Base-by-base conservation (phyloP, 176 grass and related monocot genomes). In the Oryza australiensis region DNA sequence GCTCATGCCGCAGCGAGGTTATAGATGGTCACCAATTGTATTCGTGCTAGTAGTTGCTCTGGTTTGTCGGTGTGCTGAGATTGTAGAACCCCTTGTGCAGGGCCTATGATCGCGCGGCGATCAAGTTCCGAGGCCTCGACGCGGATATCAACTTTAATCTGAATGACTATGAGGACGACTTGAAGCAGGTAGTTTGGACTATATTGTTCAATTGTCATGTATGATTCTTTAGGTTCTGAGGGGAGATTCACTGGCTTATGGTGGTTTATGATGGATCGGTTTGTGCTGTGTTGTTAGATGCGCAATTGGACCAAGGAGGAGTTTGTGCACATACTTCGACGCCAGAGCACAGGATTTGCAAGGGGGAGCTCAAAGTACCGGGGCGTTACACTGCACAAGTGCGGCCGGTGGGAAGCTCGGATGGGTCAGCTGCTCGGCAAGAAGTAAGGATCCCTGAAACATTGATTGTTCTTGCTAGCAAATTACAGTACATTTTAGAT, bases 341-440 rank as follows among this genome's bases (percentile, higher is more conserved):
- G 94, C 3, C 92, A 97, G 62, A 97, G 94, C 86, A 94, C 89
- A 45, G 92, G 92, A 18, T 92, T 94, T 38, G 83, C 94, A 1
- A 90, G 92, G 27, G 92, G 94, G 15, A 94, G 89, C 77, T 97
- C 94, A 10, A 94, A 92, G 77, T 97, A 92, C 84, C 62, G 92
- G 6, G 94, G 94, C 0, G 92, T 97, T 9, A 97, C 92, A 2
- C 86, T 97, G 42, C 94, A 97, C 66, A 97, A 94, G 70, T 94
- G 94, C 0, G 92, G 92, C 51, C 77, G 90, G 11, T 97, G 94
- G 92, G 94, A 94, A 78, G 94, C 92, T 63, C 83, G 92, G 72
- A 94, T 97, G 92, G 94, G 92, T 7, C 94, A 97, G 69, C 89
- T 97, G 38, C 94, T 97, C 0, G 94, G 92, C 51, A 97, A 94